Conservation (phyloP, 345 rosid genomes). For the Bruguiera sexangula region DNA sequence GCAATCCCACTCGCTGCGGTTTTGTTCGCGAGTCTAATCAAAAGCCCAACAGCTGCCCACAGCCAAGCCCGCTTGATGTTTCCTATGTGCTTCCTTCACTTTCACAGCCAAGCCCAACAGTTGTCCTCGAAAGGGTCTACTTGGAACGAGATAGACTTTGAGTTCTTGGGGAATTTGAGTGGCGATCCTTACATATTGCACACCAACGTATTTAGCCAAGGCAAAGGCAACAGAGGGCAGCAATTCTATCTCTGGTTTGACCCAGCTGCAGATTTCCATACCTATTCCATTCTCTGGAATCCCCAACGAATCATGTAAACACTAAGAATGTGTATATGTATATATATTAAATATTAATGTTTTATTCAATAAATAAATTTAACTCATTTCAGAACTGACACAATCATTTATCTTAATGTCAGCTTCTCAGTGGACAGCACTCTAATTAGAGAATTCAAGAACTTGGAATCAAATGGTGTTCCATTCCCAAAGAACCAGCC, state of each 20-base stretch:
- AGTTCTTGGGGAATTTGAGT: slow-evolving; percentile 58
- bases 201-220: slow-evolving; percentile 53
- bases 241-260: slow-evolving; percentile 69
- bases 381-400: too few species aligned
- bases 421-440: slow-evolving; percentile 53
- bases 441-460: slow-evolving; percentile 69
- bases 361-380: too few species aligned
- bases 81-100: too few species aligned
- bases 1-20: too few species aligned
- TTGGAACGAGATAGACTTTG: slow-evolving; percentile 70
- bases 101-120: slow-evolving; percentile 15
- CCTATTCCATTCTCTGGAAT: slow-evolving; percentile 63
- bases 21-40: too few species aligned
- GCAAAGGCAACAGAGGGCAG: slow-evolving; percentile 62
- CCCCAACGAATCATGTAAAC: slow-evolving; percentile 52
- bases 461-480: slow-evolving; percentile 44
- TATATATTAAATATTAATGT: too few species aligned
- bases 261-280: slow-evolving; percentile 62
- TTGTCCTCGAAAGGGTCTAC: slow-evolving; percentile 51
- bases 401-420: neutral
- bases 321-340: neutral
- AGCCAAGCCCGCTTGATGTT: too few species aligned
- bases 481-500: slow-evolving; percentile 57
- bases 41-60: too few species aligned
- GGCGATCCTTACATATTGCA: slow-evolving; percentile 67